Evolutionary conservation across 345 rosid genomes (phyloP), one percentile per base, ranked within the genome.

Genomic region (Eucalyptus erythrocorys): DNA sequence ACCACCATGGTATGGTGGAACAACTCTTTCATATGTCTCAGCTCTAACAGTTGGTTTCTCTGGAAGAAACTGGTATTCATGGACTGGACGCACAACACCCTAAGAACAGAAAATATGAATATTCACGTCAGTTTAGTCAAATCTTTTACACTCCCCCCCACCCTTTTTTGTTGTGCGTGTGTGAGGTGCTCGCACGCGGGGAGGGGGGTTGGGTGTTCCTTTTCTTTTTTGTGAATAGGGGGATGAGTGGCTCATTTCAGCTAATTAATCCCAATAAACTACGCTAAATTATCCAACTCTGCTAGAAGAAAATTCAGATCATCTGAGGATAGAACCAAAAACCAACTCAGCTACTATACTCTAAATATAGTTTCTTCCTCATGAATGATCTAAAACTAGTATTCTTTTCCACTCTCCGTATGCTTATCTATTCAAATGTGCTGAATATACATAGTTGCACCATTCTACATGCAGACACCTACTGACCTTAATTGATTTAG

Each of bases 31-130:
- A 53, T 91, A 89, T 87, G 89, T 91, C 85, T 97, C 96, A 66
- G 92, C 87, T 91, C 95, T 91, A 84, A 94, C 94, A 89, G 95
- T 94, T 85, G 98, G 98, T 90, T 93, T 92, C 93, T 95, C 96
- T 0, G 97, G 99, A 91, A 97, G 95, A 90, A 97, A 97, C 92
- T 96, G 98, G 89, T 97, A 96, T 87, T 97, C 99, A 88, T 93
- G 99, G 86, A 96, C 91, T 13, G 96, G 90, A 91, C 96, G 94
- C 86, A 89, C 91, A 79, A 91, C 24, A 50, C 91, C 94, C 96
- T 94, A 92, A 86, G 87, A 88, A 68, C 53, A 89, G 90, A 48
- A 43, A 34, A 79, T 12, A 89, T n/a, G 30, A 34, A 82, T 7
- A 42, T 53, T 76, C 84, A 76, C 5, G 3, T 76, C 84, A 76